Evolutionary conservation across 2,329 filamentous ascomycete species (phyloP), one percentile per base, ranked within the genome.

Genomic region (Teratosphaeria epicoccoides): DNA sequence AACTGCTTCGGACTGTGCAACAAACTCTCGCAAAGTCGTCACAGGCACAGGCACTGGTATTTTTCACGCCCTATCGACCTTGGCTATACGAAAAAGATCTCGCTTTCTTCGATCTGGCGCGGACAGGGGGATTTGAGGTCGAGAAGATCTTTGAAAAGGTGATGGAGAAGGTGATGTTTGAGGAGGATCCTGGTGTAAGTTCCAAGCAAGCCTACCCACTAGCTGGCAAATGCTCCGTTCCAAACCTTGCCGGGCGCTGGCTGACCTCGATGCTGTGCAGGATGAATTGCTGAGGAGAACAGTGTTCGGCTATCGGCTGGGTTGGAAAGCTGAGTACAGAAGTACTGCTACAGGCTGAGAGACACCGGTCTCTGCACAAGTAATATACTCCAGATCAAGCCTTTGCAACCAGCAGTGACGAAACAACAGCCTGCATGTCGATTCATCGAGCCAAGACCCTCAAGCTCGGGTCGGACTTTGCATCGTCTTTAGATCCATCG

Each of bases 61-160:
- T 96, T 68, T 97, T 96, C 72, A 95, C 90, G 0, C 90, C 88
- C 20, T 95, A 97, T 70, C 78, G 93, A 56, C 90, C 91, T 1
- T 96, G 90, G 90, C 74, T 96, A 64, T 76, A 86, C 61, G 79
- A 89, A 56, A 86, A 88, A 68, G 93, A 95, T 63, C 75, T 95
- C 66, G 80, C 78, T 3, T 96, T 96, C 72, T 96, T 96, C 65
- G 85, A 89, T 47, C 64, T 89, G 52, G 87, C 84, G 4, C 75
- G 80, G 53, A 78, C 80, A 49, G 76, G 74, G 47, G 89, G 88
- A 0, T 86, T 96, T 55, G 70, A 70, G 14, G 89, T 95, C 2
- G 83, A 84, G 57, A 88, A 91, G 73, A 76, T 95, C 28, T 74
- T 90, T 46, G 88, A 96, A 70, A 81, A 84, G 67, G 80, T 84